Base-by-base conservation (phyloP, 441 rosid species). In the Adansonia madagascariensis region DNA sequence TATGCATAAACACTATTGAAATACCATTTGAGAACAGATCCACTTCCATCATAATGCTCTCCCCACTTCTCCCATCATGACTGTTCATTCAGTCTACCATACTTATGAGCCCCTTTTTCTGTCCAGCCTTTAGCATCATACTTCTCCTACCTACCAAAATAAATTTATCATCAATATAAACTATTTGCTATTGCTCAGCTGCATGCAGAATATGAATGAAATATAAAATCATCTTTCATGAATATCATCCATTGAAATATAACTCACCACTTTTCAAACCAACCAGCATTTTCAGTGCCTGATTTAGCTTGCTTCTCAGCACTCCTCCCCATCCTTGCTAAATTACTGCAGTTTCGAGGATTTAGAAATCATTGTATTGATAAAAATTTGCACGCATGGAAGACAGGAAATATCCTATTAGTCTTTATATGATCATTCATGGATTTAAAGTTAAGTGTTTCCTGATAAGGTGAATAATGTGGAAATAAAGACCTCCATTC, bases 231-330 rank as follows among this genome's bases (percentile, higher is more conserved):
- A 35, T 35, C 41, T 35, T 35, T 49, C 71, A 76, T 64, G 69
- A 75, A 20, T 20, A 3, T 62, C 63, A 52, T 20, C 10, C 20
- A 66, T 79, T 69, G 62, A 67, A 50, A 70, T 72, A 72, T 75
- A 39, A 74, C 93, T 85, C 80, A 96, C 98, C 99, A 96, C 82
- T 96, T 96, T 91, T 96, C 99, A 79, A 85, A 88, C 98, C 99
- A 96, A 79, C 99, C 98, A 71, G 98, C 99, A 85, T 91, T 90
- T 84, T 92, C 96, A 24, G 91, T 90, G 79, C 99, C 98, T 61
- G 97, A 91, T 85, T 94, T 94, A 22, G 99, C 99, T 83, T 91
- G 99, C 87, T 96, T 96, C 85, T 96, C 94, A 22, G 99, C 99
- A 88, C 98, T 94, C 86, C 97, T 94, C 81, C 94, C 99, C 84